Percentiles rank a stretch among this genome's conserved stretches.
Conservation (phyloP, 208 protist species). For the Trichomonas tenax region DNA sequence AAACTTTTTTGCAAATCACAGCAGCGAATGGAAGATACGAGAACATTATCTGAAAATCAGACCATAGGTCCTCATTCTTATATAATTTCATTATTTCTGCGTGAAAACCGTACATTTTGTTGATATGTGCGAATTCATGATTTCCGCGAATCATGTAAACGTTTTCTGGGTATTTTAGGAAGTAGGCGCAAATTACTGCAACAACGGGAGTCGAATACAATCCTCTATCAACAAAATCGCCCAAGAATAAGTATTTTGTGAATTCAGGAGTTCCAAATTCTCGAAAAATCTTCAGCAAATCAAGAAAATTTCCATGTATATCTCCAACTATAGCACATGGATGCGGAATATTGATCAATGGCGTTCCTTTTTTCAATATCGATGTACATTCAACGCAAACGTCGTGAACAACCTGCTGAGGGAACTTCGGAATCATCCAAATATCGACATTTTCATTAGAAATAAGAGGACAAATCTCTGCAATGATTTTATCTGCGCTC, state of each 20-base stretch:
- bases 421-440: not conserved
- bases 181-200: not conserved
- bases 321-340: not conserved
- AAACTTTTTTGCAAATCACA: not conserved
- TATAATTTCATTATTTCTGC: not conserved
- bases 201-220: not conserved
- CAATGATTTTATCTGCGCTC: not conserved
- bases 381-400: not conserved
- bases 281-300: not conserved
- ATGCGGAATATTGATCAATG: not conserved
- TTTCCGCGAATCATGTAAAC: not conserved
- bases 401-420: not conserved
- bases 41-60: not conserved
- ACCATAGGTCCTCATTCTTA: not conserved
- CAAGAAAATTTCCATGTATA: not conserved
- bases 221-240: slow-evolving; percentile 14
- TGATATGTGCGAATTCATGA: slow-evolving; percentile 1
- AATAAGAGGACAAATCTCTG: not conserved
- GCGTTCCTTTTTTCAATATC: not conserved
- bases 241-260: not conserved
- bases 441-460: not conserved
- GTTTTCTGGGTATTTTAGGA: not conserved
- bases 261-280: not conserved
- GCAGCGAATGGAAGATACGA: not conserved
- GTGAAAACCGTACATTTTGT: not conserved